Conservation (phyloP, 306 rosid species). For the Lathyrus oleraceus region DNA sequence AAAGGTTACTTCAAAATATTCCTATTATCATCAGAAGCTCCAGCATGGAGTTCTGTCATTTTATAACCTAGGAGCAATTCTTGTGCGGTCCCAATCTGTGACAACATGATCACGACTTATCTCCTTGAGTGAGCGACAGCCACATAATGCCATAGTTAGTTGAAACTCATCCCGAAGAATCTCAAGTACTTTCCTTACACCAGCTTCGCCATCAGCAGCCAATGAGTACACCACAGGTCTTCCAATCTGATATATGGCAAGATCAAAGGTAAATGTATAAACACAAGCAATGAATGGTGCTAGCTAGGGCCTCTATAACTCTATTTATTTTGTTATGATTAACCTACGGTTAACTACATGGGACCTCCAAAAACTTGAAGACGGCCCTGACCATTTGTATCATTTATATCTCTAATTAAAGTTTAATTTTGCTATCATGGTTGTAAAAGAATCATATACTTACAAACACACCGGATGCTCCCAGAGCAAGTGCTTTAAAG, state of each 20-base stretch:
- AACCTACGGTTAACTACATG: no score
- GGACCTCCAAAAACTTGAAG: no score
- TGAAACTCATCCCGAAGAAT: constrained; percentile 84
- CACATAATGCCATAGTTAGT: constrained; percentile 84
- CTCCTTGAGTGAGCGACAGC: constrained; percentile 82
- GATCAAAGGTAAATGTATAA: background rate
- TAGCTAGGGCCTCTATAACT: background rate
- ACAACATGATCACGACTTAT: constrained; percentile 73
- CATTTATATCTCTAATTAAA: no score
- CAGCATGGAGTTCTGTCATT: background rate
- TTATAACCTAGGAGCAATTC: constrained; percentile 46
- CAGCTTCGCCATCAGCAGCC: constrained; percentile 94
- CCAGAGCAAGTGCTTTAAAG: constrained; percentile 61
- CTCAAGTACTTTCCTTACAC: constrained; percentile 80
- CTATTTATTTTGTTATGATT: no score
- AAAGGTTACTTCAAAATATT: background rate
- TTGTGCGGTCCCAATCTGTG: constrained; percentile 68
- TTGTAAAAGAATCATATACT: constrained; percentile 28
- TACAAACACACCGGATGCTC: constrained; percentile 47
- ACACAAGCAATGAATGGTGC: constrained; percentile 7
- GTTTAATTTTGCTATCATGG: background rate
- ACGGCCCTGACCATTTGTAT: background rate
- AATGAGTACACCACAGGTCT: constrained; percentile 82
- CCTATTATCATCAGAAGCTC: background rate
- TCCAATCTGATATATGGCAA: constrained; percentile 61